Conservation (phyloP, 2,329 filamentous ascomycete genomes). For the Aureobasidium namibiae region DNA sequence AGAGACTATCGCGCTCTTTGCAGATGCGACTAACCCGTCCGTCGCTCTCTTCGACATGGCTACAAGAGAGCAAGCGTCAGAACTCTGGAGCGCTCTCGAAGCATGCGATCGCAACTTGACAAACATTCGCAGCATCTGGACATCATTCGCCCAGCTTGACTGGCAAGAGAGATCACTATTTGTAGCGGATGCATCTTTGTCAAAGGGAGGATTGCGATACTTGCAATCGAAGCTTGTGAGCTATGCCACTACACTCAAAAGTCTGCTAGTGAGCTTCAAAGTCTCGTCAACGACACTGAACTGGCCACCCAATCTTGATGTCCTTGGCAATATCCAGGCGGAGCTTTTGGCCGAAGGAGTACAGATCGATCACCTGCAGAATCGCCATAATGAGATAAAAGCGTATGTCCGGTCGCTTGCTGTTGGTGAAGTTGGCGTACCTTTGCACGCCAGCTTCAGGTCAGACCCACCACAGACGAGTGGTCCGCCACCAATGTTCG, state of each 20-base stretch:
- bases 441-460: no score
- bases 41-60: not conserved
- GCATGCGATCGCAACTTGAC: not conserved
- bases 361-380: not conserved
- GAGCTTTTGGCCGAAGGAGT: slow-evolving; percentile 4
- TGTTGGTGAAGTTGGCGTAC: not conserved
- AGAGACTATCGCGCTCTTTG: not conserved
- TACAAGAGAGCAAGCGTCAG: not conserved
- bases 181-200: not conserved
- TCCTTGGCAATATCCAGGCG: not conserved
- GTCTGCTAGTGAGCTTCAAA: not conserved
- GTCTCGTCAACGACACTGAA: not conserved
- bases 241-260: not conserved
- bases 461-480: not conserved
- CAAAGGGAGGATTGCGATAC: not conserved
- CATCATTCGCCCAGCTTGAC: not conserved
- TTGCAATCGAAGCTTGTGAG: not conserved
- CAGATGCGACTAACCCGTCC: not conserved
- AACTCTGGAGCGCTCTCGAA: slow-evolving; percentile 3
- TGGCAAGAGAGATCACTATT: not conserved
- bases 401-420: not conserved
- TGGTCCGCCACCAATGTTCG: not conserved
- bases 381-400: not conserved
- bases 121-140: not conserved
- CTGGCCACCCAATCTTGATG: not conserved